phyloP scores from a whole-genome alignment of 257 asterid species.

The Cordia subcordata region DNA sequence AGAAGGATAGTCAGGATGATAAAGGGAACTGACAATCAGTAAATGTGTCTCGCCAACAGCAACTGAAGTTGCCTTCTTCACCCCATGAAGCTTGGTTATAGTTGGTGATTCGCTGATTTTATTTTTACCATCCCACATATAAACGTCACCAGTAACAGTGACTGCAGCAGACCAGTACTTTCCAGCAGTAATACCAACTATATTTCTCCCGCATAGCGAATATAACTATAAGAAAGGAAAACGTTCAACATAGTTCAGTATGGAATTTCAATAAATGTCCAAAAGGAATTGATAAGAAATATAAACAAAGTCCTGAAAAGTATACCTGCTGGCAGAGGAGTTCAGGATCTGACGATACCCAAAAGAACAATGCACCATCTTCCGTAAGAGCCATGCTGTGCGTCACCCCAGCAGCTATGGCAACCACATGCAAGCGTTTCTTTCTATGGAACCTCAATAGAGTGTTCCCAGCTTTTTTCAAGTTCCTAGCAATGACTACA shows the following conservation, averaged over 20 bases:
- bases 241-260: conserved; percentile 8
- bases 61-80: conserved; percentile 85
- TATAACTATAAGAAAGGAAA: conserved; percentile 38
- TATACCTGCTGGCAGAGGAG: conserved; percentile 77
- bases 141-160: conserved; percentile 75
- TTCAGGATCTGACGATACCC: conserved; percentile 87
- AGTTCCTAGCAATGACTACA: conserved; percentile 62
- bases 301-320: conserved; percentile 7
- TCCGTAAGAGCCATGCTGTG: conserved; percentile 86
- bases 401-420: conserved; percentile 83
- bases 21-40: conserved; percentile 66
- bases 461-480: conserved; percentile 55
- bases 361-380: conserved; percentile 87
- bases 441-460: conserved; percentile 75
- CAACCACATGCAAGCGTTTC: conserved; percentile 70
- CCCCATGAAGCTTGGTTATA: conserved; percentile 73
- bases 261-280: neutral
- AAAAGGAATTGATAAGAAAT: conserved; percentile 1
- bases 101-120: conserved; percentile 51
- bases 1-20: conserved; percentile 67
- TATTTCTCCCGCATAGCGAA: conserved; percentile 62
- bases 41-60: conserved; percentile 98
- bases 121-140: conserved; percentile 87
- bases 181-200: conserved; percentile 78
- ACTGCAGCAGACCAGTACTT: conserved; percentile 96